These are phyloP conservation scores for Aschersonia sp. DNA, from an alignment of 2,329 filamentous ascomycete species.

Conservation along the genomic window DNA sequence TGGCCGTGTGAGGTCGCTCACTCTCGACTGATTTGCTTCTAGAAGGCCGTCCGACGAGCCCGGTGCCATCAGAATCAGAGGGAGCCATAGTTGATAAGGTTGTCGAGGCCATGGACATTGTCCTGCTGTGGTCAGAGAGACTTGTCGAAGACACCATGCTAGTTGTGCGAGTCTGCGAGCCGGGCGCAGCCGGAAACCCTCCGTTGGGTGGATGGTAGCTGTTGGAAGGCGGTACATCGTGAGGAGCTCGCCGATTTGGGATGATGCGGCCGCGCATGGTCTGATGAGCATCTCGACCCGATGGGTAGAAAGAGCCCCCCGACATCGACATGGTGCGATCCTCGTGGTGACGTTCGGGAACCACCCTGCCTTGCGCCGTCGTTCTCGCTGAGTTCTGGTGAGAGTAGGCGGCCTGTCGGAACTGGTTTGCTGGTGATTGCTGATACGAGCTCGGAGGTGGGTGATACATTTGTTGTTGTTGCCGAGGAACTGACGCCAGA, in stretches of 20 bases:
- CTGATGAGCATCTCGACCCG: conserved; percentile 69
- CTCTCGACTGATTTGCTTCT: conserved; percentile 39
- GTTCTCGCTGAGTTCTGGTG: conserved; percentile 56
- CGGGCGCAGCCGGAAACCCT: conserved; percentile 31
- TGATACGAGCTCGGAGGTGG: conserved; percentile 47
- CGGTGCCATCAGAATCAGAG: conserved; percentile 36
- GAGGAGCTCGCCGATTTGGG: conserved; percentile 47
- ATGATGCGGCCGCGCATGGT: conserved; percentile 90
- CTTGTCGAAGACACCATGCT: conserved; percentile 45
- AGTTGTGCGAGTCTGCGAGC: conserved; percentile 41
- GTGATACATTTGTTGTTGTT: conserved; percentile 59
- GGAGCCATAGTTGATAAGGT: conserved; percentile 56
- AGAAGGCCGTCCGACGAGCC: conserved; percentile 41
- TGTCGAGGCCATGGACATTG: conserved; percentile 90
- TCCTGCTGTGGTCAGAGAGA: conserved; percentile 37
- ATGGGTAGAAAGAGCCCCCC: conserved; percentile 45
- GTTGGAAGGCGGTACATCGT: conserved; percentile 22
- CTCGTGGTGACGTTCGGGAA: conserved; percentile 81
- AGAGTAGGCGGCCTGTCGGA: conserved; percentile 61
- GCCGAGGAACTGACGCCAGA: conserved; percentile 62
- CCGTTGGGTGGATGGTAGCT: conserved; percentile 18
- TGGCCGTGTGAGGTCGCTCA: conserved; percentile 43
- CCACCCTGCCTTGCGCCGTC: conserved; percentile 80
- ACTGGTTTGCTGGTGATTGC: conserved; percentile 55
- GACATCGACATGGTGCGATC: conserved; percentile 96